phyloP scores from a whole-genome alignment of 345 rosid genomes.

The Gossypioides kirkii region DNA sequence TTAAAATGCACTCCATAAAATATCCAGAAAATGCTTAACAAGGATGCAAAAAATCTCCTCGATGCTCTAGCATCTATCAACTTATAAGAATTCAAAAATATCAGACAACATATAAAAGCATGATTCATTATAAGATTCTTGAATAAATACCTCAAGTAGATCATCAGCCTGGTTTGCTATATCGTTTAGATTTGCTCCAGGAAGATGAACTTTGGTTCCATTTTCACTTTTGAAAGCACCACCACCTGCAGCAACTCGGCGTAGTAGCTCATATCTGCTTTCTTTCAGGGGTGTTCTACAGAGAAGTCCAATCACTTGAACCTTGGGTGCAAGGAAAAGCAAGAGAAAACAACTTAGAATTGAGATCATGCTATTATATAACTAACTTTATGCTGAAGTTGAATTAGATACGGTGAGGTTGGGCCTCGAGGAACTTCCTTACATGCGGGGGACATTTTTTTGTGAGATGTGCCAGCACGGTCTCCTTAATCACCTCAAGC shows the following conservation, averaged over 20 bases:
- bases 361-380: not conserved
- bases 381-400: not conserved
- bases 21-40: not conserved
- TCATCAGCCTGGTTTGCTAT: conserved; percentile 95
- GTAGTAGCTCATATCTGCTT: conserved; percentile 80
- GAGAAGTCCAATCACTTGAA: conserved; percentile 90
- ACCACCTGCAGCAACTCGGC: conserved; percentile 94
- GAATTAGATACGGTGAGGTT: not conserved
- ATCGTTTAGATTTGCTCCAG: conserved; percentile 81
- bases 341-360: not conserved
- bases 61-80: not conserved
- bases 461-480: conserved; percentile 76
- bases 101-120: not conserved
- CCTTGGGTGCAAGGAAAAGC: conserved; percentile 30
- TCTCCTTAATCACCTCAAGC: conserved; percentile 85
- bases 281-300: conserved; percentile 88
- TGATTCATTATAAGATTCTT: conserved; percentile 5
- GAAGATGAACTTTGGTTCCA: conserved; percentile 81
- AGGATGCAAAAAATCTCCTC: not conserved
- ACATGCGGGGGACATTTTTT: conserved; percentile 89
- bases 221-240: conserved; percentile 71
- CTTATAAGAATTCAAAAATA: not conserved
- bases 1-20: not conserved
- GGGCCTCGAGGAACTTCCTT: conserved; percentile 22
- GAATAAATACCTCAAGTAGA: conserved; percentile 60